phyloP scores from a whole-genome alignment of 768 basidiomycete genomes.

The Termitomyces titanicus region DNA sequence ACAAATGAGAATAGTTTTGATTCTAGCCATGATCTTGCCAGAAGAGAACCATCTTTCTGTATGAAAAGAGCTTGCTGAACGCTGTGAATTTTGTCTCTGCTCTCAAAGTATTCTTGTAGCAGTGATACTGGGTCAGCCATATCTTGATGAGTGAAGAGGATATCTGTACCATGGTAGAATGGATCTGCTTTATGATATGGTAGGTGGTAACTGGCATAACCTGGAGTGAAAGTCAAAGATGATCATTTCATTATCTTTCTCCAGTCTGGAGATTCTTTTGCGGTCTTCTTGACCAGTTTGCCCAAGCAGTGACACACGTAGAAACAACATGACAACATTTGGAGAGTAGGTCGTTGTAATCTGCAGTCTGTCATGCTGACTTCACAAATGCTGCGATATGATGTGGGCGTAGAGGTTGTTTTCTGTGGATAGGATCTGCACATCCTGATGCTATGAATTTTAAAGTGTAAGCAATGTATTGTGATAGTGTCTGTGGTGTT shows the following conservation, averaged over 20 bases:
- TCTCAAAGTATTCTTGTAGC: slow-evolving; percentile 10
- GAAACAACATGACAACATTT: too few species aligned
- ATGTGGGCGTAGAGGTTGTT: too few species aligned
- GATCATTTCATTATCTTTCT: not conserved
- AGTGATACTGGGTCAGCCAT: slow-evolving; percentile 15
- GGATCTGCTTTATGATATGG: slow-evolving; percentile 17
- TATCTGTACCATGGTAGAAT: slow-evolving; percentile 19
- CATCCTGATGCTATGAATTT: too few species aligned
- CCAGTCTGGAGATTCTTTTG: not conserved
- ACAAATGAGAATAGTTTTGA: not conserved
- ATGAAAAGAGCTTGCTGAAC: not conserved
- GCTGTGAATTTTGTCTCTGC: slow-evolving; percentile 12
- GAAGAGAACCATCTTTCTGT: not conserved
- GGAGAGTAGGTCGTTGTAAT: too few species aligned
- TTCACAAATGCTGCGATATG: too few species aligned
- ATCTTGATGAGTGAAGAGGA: slow-evolving; percentile 15
- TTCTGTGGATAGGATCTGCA: too few species aligned
- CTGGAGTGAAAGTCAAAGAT: not conserved
- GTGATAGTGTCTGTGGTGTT: too few species aligned
- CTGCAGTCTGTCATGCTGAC: too few species aligned
- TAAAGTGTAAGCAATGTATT: too few species aligned
- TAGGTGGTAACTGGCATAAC: not conserved
- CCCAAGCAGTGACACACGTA: too few species aligned
- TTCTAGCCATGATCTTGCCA: not conserved
- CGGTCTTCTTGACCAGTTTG: too few species aligned